A percentile compares a stretch with the other conserved stretches of the same genome.
phyloP scores from a whole-genome alignment of 495 filamentous ascomycete species.

The Penicillium silybi region DNA sequence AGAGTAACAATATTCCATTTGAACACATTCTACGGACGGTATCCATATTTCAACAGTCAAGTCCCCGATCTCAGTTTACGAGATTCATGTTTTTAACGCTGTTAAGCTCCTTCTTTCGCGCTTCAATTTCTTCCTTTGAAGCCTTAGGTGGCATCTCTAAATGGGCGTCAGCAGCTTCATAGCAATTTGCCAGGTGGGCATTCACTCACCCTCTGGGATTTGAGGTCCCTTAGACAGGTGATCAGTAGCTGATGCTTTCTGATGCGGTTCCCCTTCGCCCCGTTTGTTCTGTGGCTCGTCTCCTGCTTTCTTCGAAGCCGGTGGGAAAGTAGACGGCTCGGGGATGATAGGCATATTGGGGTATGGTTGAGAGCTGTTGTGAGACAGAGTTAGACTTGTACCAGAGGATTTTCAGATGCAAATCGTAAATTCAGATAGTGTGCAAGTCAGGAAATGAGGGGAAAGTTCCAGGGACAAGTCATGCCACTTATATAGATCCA shows the following conservation, averaged over 20 bases:
- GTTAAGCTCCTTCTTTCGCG: conserved; percentile 62
- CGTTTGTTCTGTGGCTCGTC: conserved; percentile 19
- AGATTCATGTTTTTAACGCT: conserved; percentile 34
- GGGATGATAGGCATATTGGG: conserved; percentile 37
- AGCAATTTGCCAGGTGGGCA: not conserved
- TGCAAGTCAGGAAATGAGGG: not conserved
- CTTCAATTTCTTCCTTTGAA: conserved; percentile 64
- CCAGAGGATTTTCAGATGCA: not conserved
- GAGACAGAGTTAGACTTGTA: no score
- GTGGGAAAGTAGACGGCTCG: conserved; percentile 23
- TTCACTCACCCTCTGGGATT: conserved; percentile 39
- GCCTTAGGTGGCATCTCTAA: conserved; percentile 53
- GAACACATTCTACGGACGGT: not conserved
- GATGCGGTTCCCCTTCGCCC: conserved; percentile 15
- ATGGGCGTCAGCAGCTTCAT: conserved; percentile 3
- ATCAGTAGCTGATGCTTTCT: conserved; percentile 36
- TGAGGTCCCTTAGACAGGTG: conserved; percentile 43
- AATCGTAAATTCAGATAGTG: not conserved
- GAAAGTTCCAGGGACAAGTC: not conserved
- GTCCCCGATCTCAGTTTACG: not conserved
- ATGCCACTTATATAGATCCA: conserved; percentile 12
- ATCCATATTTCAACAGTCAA: not conserved
- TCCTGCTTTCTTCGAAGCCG: conserved; percentile 18
- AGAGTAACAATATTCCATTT: not conserved
- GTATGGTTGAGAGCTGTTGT: not conserved